Evolutionary conservation across 1,284 basidiomycete genomes (phyloP).

Genomic region (Cryptococcus sp.): DNA sequence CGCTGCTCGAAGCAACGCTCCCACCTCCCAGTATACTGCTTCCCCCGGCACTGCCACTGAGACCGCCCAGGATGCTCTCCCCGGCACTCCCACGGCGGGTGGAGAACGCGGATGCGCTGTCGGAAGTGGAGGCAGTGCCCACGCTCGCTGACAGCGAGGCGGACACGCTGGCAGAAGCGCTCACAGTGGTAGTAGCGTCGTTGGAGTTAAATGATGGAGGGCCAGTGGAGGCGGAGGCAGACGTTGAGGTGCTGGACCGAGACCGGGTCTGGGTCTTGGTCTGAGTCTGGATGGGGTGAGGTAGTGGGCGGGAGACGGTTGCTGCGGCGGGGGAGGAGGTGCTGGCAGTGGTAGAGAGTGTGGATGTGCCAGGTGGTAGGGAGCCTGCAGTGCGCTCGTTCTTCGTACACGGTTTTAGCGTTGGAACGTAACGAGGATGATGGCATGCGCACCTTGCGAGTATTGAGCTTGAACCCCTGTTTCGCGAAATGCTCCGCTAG

Average conservation of each 20-base stretch:
- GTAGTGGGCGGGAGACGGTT: not conserved
- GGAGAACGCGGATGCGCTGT: not conserved
- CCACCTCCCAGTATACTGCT: no score
- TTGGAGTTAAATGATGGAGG: no score
- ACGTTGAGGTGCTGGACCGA: not conserved
- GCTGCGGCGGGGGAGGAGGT: not conserved
- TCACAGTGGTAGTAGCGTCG: not conserved
- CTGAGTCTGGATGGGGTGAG: not conserved
- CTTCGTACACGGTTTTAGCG: not conserved
- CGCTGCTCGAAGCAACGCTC: no score
- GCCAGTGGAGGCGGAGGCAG: not conserved
- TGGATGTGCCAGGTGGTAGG: not conserved
- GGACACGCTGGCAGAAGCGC: not conserved
- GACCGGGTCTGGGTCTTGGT: not conserved
- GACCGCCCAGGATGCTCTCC: no score
- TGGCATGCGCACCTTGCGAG: slow-evolving; percentile 36
- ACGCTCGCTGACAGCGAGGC: not conserved
- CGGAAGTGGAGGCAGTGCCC: not conserved
- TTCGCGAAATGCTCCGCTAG: slow-evolving; percentile 43
- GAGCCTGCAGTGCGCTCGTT: not conserved
- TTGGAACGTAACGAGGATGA: not conserved
- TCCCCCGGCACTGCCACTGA: no score
- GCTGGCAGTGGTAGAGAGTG: not conserved
- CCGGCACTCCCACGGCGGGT: no score
- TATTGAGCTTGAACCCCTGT: slow-evolving; percentile 48